Evolutionary conservation across 78 protist genomes (phyloP).

Genomic region (Polysphondylium violaceum): DNA sequence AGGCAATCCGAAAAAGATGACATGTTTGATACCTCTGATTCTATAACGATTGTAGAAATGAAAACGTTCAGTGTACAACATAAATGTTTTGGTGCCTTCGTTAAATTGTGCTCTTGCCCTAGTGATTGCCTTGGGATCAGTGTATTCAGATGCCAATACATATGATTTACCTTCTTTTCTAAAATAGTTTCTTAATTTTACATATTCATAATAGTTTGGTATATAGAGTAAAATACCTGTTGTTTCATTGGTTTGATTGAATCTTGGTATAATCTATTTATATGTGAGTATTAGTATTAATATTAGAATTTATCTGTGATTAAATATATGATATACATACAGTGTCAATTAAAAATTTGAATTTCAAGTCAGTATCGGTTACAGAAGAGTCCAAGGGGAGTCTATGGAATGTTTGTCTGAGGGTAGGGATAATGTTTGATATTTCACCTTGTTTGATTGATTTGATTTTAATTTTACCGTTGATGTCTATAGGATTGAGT

Average conservation of each 20-base stretch:
- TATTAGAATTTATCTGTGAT: background rate
- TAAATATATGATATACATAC: conserved; percentile 5
- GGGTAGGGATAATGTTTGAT: conserved; percentile 22
- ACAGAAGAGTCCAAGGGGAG: conserved; percentile 1
- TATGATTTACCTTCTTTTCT: conserved; percentile 72
- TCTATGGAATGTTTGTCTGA: conserved; percentile 81
- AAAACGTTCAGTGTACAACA: conserved; percentile 74
- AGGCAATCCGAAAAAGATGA: conserved; percentile 82
- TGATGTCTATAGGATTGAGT: conserved; percentile 1
- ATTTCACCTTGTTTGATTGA: conserved; percentile 66
- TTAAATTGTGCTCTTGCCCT: conserved; percentile 62
- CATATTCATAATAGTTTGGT: conserved; percentile 87
- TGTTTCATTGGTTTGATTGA: background rate
- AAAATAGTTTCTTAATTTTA: conserved; percentile 79
- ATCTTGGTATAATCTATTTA: conserved; percentile 44
- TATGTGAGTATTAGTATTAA: background rate
- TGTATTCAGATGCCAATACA: conserved; percentile 35
- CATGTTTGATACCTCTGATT: conserved; percentile 53
- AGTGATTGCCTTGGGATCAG: conserved; percentile 21
- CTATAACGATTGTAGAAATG: conserved; percentile 67
- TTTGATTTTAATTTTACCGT: conserved; percentile 38
- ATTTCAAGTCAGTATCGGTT: conserved; percentile 5
- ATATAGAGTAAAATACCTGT: conserved; percentile 67
- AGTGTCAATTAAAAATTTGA: conserved; percentile 27
- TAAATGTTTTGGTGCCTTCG: conserved; percentile 20